Evolutionary conservation across 805 yeast species (phyloP).

Genomic region (Crinitomyces ghanaensis): DNA sequence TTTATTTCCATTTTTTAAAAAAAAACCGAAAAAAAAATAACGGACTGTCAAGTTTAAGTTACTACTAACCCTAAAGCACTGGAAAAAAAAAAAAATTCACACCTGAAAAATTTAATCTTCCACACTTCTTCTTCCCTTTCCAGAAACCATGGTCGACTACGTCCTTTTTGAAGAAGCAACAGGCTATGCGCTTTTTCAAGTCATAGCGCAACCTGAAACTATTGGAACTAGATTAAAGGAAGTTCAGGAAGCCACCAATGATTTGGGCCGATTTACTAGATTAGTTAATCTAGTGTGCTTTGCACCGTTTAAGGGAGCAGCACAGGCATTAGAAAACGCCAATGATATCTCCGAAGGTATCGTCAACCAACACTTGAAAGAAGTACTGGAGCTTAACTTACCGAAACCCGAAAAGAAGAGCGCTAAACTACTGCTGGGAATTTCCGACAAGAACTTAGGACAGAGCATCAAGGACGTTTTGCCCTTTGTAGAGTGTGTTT

Average conservation of each 20-base stretch:
- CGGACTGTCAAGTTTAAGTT: too few relatives aligned
- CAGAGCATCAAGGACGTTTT: conserved; percentile 89
- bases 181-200: conserved; percentile 95
- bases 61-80: too few relatives aligned
- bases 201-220: conserved; percentile 85
- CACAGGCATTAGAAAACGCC: conserved; percentile 97
- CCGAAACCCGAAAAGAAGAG: conserved; percentile 66
- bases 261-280: conserved; percentile 79
- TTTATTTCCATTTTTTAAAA: too few relatives aligned
- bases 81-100: too few relatives aligned
- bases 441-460: conserved; percentile 90
- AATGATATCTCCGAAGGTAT: conserved; percentile 96
- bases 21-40: too few relatives aligned
- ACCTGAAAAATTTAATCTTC: too few relatives aligned
- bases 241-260: conserved; percentile 83
- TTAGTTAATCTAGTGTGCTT: conserved; percentile 87
- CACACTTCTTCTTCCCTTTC: too few relatives aligned
- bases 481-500: conserved; percentile 80
- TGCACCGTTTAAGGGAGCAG: conserved; percentile 98
- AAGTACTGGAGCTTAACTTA: conserved; percentile 78
- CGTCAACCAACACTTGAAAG: conserved; percentile 83
- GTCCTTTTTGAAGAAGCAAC: conserved; percentile 97
- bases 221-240: conserved; percentile 85
- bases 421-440: conserved; percentile 70
- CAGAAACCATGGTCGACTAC: conserved; percentile 50